Evolutionary conservation across 1,284 basidiomycete genomes (phyloP).

Genomic region (Puccinia coronata): DNA sequence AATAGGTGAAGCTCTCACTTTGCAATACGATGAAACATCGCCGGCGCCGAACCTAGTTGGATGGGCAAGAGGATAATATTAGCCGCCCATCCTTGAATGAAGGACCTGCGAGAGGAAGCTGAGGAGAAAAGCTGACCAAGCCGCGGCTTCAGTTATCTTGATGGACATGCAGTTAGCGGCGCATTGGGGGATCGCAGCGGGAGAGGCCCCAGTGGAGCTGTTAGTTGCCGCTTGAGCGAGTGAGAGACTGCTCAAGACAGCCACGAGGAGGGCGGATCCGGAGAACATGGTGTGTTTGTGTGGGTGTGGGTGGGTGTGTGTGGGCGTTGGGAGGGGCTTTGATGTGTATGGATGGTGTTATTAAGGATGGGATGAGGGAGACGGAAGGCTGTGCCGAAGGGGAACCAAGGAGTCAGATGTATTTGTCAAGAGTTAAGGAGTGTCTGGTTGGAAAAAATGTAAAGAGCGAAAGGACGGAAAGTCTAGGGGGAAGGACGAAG

Average conservation of each 20-base stretch:
- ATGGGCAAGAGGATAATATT: neutral
- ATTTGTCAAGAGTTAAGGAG: no score
- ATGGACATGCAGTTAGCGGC: slow-evolving; percentile 24
- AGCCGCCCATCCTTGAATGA: no score
- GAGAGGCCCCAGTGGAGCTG: neutral
- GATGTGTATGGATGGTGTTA: no score
- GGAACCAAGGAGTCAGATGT: no score
- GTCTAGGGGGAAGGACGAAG: no score
- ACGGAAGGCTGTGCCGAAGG: no score
- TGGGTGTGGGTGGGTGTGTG: no score
- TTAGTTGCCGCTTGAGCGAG: neutral
- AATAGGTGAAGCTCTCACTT: neutral
- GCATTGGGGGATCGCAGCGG: neutral
- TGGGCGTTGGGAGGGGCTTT: no score
- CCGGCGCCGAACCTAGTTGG: neutral
- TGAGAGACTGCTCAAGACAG: slow-evolving; percentile 16
- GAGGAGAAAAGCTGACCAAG: neutral
- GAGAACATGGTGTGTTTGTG: slow-evolving; percentile 21
- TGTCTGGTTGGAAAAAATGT: no score
- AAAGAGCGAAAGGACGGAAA: no score
- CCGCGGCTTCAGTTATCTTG: slow-evolving; percentile 15
- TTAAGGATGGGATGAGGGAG: no score
- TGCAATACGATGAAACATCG: neutral
- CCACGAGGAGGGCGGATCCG: slow-evolving; percentile 2
- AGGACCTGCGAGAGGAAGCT: neutral